Evolutionary conservation across 225 moss, liverwort and hornwort genomes (phyloP).

Genomic region (Straminergon stramineum): DNA sequence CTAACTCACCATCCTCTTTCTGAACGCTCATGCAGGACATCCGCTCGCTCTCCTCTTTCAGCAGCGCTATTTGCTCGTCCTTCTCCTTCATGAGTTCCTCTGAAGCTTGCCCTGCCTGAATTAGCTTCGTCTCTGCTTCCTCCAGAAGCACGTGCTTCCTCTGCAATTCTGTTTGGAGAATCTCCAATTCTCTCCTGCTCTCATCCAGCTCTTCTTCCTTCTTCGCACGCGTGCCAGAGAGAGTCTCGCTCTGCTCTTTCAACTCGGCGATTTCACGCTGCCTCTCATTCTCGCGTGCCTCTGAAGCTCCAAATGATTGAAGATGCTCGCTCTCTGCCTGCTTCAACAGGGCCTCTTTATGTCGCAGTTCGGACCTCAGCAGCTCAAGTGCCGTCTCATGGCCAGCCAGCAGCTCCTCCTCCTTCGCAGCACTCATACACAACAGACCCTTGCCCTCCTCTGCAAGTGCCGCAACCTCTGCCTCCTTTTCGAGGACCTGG

Average conservation of each 20-base stretch:
- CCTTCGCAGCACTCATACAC: conserved; percentile 18
- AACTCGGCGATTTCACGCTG: conserved; percentile 4
- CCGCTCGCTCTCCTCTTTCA: conserved; percentile 32
- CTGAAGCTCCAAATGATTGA: neutral
- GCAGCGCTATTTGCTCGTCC: conserved; percentile 14
- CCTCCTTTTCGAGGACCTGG: conserved; percentile 18
- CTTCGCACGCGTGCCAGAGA: neutral
- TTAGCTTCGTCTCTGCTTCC: neutral
- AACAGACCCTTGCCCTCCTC: conserved; percentile 4
- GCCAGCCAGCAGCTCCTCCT: conserved; percentile 3
- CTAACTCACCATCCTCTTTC: conserved; percentile 23
- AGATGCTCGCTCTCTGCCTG: conserved; percentile 2
- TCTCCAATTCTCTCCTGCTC: conserved; percentile 8
- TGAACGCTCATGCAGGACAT: conserved; percentile 37
- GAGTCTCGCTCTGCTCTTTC: neutral
- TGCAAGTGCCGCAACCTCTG: conserved; percentile 1
- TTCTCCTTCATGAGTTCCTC: conserved; percentile 15
- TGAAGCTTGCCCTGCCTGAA: neutral
- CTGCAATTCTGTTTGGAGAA: conserved; percentile 7
- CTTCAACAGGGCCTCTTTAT: conserved; percentile 6
- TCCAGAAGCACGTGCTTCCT: conserved; percentile 1
- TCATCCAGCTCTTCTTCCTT: conserved; percentile 17
- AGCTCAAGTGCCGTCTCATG: conserved; percentile 7
- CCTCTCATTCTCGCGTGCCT: neutral
- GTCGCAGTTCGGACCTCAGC: conserved; percentile 11